Base-by-base conservation (phyloP, 768 basidiomycete species). In the Lactarius evosmus region DNA sequence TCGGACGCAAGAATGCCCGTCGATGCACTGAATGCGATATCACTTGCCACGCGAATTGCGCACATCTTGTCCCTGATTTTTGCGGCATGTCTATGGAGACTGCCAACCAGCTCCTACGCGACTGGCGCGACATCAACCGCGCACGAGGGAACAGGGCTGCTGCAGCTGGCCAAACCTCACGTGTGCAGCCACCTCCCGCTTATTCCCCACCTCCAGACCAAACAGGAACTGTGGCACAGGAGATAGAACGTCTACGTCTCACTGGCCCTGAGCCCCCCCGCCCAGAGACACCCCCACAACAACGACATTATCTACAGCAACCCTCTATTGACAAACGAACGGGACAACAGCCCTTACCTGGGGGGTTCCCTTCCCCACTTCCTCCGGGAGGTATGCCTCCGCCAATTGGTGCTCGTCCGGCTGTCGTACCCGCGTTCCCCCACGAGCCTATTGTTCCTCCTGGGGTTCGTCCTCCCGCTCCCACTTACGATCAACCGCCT, bases 61-160 rank as follows among this genome's bases (percentile, higher is more conserved):
- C 95, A 1, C 97, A 99, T 75, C 85, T 98, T 62, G 97, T 99
- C 44, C 97, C 97, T 63, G 96, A 99, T 76, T 98, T 99, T 76
- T 99, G 97, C 72, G 97, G 97, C 49, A 98, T 99, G 95, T 94
- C 95, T 40, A 98, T 98, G 96, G 96, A 98, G 76, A 96, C 93
- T 40, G 96, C 97, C 54, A 98, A 98, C 74, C 86, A 89, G 70
- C 82, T 99, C 22, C 83, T 99, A 56, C 85, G 88, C 56, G 89
- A 95, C 74, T 88, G 92, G 83, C 87, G 90, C 59, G 91, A 93
- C 72, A 97, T 97, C 78, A 95, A 98, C 74, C 83, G 81, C 69
- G 76, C 77, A 72, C 84, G 88, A 72, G 80, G 78, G 34, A 80
- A 80, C 60, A 83, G 72, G 70, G 70, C 76, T 66, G 67, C 73